Evolutionary conservation across 768 basidiomycete genomes (phyloP).

Genomic region (Lactarius tabidus): DNA sequence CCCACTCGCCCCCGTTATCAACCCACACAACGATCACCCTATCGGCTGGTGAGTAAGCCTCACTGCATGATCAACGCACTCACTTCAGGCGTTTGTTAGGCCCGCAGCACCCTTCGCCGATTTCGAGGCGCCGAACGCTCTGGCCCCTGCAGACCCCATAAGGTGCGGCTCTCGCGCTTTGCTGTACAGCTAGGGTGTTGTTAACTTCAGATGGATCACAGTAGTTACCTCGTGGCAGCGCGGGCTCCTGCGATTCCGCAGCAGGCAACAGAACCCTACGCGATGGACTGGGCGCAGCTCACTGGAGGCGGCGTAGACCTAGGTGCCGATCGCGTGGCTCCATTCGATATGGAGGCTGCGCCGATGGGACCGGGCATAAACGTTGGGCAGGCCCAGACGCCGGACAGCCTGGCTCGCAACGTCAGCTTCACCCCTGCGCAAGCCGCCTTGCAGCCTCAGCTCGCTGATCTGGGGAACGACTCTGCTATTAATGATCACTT

Average conservation of each 20-base stretch:
- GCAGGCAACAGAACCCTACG: neutral
- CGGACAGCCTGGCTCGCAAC: neutral
- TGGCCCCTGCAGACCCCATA: neutral
- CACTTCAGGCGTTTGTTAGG: conserved; percentile 1
- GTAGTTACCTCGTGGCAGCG: neutral
- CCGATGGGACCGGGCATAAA: conserved; percentile 3
- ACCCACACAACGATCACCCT: neutral
- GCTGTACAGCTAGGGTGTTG: neutral
- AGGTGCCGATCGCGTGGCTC: conserved; percentile 9
- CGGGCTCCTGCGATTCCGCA: neutral
- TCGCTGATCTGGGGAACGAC: neutral
- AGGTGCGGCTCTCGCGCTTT: conserved; percentile 4
- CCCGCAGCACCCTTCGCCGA: neutral
- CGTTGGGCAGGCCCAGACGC: neutral
- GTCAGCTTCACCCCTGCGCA: neutral
- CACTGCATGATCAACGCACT: neutral
- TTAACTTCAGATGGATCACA: neutral
- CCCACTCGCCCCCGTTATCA: neutral
- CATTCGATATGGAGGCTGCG: conserved; percentile 2
- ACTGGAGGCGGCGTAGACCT: neutral
- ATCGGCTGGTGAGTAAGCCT: neutral
- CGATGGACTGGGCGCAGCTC: neutral
- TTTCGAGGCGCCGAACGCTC: neutral
- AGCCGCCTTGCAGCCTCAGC: neutral
- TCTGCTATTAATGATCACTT: neutral